Conservation (phyloP, 2,329 filamentous ascomycete species). For the Fusarium tricinctum region DNA sequence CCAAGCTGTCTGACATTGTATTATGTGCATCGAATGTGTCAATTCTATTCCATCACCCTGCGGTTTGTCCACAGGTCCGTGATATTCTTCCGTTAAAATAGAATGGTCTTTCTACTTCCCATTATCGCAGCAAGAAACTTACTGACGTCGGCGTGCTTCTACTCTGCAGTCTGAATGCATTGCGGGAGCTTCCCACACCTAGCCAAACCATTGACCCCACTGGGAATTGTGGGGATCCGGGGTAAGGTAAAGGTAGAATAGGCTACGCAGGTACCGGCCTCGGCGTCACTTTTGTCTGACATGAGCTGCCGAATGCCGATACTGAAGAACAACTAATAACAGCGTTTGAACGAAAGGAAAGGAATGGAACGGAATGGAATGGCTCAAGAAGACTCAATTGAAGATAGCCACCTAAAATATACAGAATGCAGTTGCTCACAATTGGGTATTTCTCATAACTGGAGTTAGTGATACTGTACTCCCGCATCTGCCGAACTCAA, state of each 20-base stretch:
- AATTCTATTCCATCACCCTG: too few relatives aligned
- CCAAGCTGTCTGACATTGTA: too few relatives aligned
- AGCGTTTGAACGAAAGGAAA: neutral
- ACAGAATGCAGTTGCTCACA: too few relatives aligned
- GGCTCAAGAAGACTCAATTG: neutral
- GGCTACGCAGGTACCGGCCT: conserved; percentile 35
- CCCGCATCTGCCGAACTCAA: neutral
- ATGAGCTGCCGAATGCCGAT: conserved; percentile 14
- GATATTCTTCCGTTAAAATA: too few relatives aligned
- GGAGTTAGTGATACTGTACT: neutral
- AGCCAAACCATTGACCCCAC: conserved; percentile 4
- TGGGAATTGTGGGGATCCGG: conserved; percentile 40
- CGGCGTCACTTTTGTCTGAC: conserved; percentile 4
- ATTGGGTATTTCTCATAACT: neutral
- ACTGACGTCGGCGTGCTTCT: conserved; percentile 36
- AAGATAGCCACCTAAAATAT: neutral
- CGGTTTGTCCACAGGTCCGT: too few relatives aligned
- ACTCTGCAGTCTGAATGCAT: neutral
- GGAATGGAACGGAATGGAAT: neutral
- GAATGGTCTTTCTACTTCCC: too few relatives aligned
- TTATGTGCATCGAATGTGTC: too few relatives aligned
- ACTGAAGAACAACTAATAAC: neutral
- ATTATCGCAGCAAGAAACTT: conserved; percentile 20
- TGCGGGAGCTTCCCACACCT: conserved; percentile 4
- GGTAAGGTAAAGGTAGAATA: conserved; percentile 18